Percentiles rank a stretch among this genome's conserved stretches.
Evolutionary conservation across 2,329 filamentous ascomycete species (phyloP).

Genomic region (Periconia sp.): DNA sequence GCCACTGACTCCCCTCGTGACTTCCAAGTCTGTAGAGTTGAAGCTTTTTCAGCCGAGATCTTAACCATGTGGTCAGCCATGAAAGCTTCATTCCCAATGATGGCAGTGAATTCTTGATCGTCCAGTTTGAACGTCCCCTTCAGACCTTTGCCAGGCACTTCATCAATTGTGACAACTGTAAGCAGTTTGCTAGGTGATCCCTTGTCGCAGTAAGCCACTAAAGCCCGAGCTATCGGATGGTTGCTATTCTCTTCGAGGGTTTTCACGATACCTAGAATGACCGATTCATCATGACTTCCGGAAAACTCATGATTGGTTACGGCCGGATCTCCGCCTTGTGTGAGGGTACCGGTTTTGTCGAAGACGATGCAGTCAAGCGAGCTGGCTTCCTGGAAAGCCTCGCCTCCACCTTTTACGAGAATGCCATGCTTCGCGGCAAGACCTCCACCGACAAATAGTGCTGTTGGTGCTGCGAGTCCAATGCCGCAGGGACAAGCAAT

Average conservation of each 20-base stretch:
- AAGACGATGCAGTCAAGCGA: conserved; percentile 80
- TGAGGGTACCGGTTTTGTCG: conserved; percentile 88
- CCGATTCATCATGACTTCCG: conserved; percentile 33
- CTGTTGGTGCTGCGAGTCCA: conserved; percentile 83
- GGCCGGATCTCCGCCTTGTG: conserved; percentile 71
- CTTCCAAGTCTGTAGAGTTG: conserved; percentile 48
- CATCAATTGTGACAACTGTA: conserved; percentile 57
- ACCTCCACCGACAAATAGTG: conserved; percentile 80
- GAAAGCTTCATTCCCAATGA: conserved; percentile 77
- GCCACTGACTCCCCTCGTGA: conserved; percentile 50
- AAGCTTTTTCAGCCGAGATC: conserved; percentile 25
- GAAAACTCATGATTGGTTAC: conserved; percentile 63
- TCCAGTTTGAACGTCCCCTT: conserved; percentile 59
- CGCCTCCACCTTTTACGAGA: conserved; percentile 81
- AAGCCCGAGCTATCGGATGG: conserved; percentile 75
- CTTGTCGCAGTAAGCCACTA: conserved; percentile 66
- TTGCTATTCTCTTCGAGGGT: conserved; percentile 73
- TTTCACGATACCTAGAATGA: conserved; percentile 62
- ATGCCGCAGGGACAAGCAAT: conserved; percentile 86
- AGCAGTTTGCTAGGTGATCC: conserved; percentile 18
- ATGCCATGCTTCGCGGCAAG: conserved; percentile 81
- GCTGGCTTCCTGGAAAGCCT: conserved; percentile 85
- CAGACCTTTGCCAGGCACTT: conserved; percentile 75
- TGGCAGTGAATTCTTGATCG: conserved; percentile 47
- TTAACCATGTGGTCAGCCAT: conserved; percentile 55